Percentiles rank a stretch among this genome's conserved stretches.
Evolutionary conservation across 352 stramenopile species (phyloP).

Genomic region (Albugo laibachii): DNA sequence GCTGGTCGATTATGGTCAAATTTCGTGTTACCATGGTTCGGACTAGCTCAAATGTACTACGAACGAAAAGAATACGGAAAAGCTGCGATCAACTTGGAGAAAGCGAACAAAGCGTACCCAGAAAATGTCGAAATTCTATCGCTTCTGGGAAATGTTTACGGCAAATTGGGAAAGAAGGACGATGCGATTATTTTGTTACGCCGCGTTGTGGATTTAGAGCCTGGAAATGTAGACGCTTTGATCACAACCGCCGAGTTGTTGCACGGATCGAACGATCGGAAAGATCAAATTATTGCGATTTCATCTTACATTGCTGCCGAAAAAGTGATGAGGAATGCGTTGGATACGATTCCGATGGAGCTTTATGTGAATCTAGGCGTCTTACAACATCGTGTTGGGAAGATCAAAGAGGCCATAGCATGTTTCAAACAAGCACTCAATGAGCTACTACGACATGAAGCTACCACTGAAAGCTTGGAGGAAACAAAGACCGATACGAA

Average conservation of each 20-base stretch:
- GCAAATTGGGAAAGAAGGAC: slow-evolving; percentile 60
- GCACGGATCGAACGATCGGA: slow-evolving; percentile 53
- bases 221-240: slow-evolving; percentile 66
- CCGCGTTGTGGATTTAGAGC: slow-evolving; percentile 67
- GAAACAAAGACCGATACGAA: slow-evolving; percentile 2
- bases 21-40: slow-evolving; percentile 74
- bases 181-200: slow-evolving; percentile 62
- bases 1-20: slow-evolving; percentile 75
- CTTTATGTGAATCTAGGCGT: slow-evolving; percentile 70
- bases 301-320: slow-evolving; percentile 79
- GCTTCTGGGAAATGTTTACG: slow-evolving; percentile 62
- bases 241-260: slow-evolving; percentile 68
- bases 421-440: slow-evolving; percentile 78
- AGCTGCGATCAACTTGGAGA: slow-evolving; percentile 67
- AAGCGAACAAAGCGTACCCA: slow-evolving; percentile 76
- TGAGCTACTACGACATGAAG: slow-evolving; percentile 14
- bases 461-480: slow-evolving; percentile 6
- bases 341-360: slow-evolving; percentile 61
- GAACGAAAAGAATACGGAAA: slow-evolving; percentile 73
- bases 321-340: slow-evolving; percentile 73
- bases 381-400: slow-evolving; percentile 66
- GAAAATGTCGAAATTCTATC: slow-evolving; percentile 76
- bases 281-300: slow-evolving; percentile 76
- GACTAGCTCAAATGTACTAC: slow-evolving; percentile 80
- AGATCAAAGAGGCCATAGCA: slow-evolving; percentile 78